Evolutionary conservation across 2,329 filamentous ascomycete genomes (phyloP), one percentile per base, ranked within the genome.

Genomic region (Pseudocercospora pini-densiflorae): DNA sequence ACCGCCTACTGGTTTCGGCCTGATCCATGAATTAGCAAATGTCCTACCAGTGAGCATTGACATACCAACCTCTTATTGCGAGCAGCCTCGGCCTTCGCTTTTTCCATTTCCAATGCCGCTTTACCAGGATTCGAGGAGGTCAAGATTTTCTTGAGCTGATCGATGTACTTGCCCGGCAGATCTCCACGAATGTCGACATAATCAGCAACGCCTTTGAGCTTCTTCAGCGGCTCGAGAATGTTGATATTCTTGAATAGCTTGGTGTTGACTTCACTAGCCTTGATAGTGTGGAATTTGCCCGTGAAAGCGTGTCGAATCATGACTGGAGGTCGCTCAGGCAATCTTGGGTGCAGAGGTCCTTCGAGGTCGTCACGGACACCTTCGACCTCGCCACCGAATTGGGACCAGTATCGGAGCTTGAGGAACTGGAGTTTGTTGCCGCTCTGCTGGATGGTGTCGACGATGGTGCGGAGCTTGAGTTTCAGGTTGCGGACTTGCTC

Each of bases 401-500:
- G 19, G 24, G 49, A 54, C 36, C 21, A 59, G 62, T 67, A 69
- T 16, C 62, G 40, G 16, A 69, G 40, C 40, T 61, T 60, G 43
- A 69, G 67, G 2, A 65, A 63, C 21, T 59, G 55, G 23, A 69
- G 54, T 29, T 67, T 51, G 24, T 33, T 53, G 5, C 54, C 54
- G 19, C 27, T 29, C 24, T 59, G 29, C 8, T 21, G 6, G 36
- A 69, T 54, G 16, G 23, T 65, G 59, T 47, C 19, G 45, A 61
- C 62, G 27, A 69, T 61, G 29, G 29, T 85, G 21, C 47, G 51
- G 62, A 67, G 54, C 55, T 68, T 67, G 24, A 16, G 27, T 24
- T 49, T 29, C 6, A 68, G 29, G 29, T 51, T 62, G 58, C 23
- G 7, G 31, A 47, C 49, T 23, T 14, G 23, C 14, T 58, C 29